These are phyloP conservation scores for Macrophomina pseudophaseolina DNA, from an alignment of 2,329 filamentous ascomycete genomes.

Conservation along the genomic window DNA sequence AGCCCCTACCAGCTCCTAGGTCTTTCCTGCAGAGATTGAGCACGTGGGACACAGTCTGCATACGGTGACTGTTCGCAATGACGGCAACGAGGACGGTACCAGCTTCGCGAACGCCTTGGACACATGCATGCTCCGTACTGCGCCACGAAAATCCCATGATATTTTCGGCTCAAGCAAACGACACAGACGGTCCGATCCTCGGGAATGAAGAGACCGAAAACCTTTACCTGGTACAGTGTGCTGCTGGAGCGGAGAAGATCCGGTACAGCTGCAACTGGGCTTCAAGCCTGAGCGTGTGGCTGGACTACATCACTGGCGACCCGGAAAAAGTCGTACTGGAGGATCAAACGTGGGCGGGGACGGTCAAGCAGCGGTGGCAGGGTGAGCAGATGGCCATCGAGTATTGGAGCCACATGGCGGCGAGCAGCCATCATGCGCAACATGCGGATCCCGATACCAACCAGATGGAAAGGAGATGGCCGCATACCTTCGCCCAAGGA, in stretches of 20 bases:
- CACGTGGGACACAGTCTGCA: neutral
- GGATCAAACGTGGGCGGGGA: neutral
- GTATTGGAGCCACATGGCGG: neutral
- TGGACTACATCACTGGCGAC: neutral
- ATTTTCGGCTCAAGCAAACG: neutral
- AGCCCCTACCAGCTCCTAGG: neutral
- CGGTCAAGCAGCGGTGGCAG: neutral
- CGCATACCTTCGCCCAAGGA: neutral
- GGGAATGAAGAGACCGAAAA: neutral
- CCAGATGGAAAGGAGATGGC: slow-evolving; percentile 50
- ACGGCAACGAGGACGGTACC: slow-evolving; percentile 28
- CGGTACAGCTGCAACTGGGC: neutral
- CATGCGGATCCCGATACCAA: neutral
- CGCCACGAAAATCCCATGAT: neutral
- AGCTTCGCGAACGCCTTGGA: neutral
- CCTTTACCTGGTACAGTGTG: neutral
- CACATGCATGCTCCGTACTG: neutral
- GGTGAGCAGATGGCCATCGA: neutral
- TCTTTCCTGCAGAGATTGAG: neutral
- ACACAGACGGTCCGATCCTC: neutral
- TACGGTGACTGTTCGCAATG: neutral
- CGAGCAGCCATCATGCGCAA: neutral
- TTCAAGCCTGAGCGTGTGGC: neutral
- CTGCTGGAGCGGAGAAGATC: neutral
- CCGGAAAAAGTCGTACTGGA: slow-evolving; percentile 65